phyloP scores from a whole-genome alignment of 148 eudicot genomes.

The Rhododendron ferrugineum region DNA sequence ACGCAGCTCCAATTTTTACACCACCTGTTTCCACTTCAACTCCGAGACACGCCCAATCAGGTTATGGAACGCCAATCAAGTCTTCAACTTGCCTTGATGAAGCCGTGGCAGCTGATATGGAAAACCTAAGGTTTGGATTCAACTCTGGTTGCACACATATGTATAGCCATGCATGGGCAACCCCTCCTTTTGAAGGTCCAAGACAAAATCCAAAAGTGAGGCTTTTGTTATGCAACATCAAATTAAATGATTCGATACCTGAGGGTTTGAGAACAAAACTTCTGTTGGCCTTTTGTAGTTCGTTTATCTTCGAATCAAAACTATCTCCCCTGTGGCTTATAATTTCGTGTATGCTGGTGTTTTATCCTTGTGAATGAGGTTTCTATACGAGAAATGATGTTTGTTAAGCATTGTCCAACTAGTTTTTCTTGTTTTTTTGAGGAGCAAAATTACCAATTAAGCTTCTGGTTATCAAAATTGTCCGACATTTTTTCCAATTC shows the following conservation, averaged over 20 bases:
- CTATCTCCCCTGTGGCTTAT: neutral
- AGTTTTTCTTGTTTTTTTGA: neutral
- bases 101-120: slow-evolving; percentile 77
- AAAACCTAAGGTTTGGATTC: slow-evolving; percentile 55
- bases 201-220: neutral
- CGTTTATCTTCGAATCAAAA: neutral
- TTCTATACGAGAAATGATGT: neutral
- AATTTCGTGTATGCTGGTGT: neutral
- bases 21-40: slow-evolving; percentile 64
- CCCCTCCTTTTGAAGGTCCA: neutral
- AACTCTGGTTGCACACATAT: neutral
- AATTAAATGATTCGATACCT: neutral
- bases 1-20: slow-evolving; percentile 66
- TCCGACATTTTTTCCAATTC: neutral
- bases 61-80: slow-evolving; percentile 67
- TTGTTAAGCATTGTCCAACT: neutral
- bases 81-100: slow-evolving; percentile 72
- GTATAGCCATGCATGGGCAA: neutral
- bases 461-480: neutral
- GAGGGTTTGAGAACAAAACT: neutral
- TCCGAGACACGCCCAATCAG: slow-evolving; percentile 43
- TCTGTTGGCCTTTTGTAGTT: neutral
- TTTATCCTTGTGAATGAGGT: neutral
- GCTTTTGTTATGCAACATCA: neutral
- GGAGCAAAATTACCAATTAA: neutral